phyloP scores from a whole-genome alignment of 2,329 filamentous ascomycete species.

The Emericellopsis atlantica region DNA sequence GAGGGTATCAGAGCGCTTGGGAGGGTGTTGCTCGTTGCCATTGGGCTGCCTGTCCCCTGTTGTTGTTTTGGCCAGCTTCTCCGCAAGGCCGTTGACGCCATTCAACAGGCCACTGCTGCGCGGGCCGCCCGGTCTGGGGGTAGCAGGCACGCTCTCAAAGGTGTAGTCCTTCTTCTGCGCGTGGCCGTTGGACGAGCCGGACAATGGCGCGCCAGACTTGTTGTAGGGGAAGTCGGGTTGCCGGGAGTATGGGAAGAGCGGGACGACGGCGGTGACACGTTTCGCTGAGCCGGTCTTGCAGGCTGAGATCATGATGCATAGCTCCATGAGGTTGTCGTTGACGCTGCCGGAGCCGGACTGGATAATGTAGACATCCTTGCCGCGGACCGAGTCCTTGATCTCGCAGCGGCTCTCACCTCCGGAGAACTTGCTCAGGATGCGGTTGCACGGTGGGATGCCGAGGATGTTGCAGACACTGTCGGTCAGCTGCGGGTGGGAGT shows the following conservation, averaged over 20 bases:
- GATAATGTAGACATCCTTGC: conserved; percentile 98
- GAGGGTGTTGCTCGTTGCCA: conserved; percentile 16
- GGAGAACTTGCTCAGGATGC: conserved; percentile 82
- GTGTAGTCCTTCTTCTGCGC: conserved; percentile 52
- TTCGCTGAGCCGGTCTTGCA: conserved; percentile 91
- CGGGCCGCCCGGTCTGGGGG: conserved; percentile 61
- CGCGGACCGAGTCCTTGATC: conserved; percentile 90
- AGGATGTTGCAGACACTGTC: conserved; percentile 81
- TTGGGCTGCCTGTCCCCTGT: conserved; percentile 28
- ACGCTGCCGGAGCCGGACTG: conserved; percentile 86
- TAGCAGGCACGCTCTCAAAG: conserved; percentile 85
- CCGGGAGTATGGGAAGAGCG: conserved; percentile 91
- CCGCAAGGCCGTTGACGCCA: conserved; percentile 57
- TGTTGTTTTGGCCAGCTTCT: conserved; percentile 57
- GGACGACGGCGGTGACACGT: conserved; percentile 85
- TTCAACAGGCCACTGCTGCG: conserved; percentile 54
- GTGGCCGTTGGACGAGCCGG: conserved; percentile 36
- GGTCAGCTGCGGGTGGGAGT: conserved; percentile 79
- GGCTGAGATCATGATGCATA: conserved; percentile 96
- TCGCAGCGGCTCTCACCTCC: conserved; percentile 92
- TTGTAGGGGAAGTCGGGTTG: conserved; percentile 97
- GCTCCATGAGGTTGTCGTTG: conserved; percentile 93
- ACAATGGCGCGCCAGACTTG: conserved; percentile 80
- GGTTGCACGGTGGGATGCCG: conserved; percentile 72
- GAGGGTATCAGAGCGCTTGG: conserved; percentile 20